Conservation (phyloP, 2,329 filamentous ascomycete species). For the Phyllosticta citribraziliensis region DNA sequence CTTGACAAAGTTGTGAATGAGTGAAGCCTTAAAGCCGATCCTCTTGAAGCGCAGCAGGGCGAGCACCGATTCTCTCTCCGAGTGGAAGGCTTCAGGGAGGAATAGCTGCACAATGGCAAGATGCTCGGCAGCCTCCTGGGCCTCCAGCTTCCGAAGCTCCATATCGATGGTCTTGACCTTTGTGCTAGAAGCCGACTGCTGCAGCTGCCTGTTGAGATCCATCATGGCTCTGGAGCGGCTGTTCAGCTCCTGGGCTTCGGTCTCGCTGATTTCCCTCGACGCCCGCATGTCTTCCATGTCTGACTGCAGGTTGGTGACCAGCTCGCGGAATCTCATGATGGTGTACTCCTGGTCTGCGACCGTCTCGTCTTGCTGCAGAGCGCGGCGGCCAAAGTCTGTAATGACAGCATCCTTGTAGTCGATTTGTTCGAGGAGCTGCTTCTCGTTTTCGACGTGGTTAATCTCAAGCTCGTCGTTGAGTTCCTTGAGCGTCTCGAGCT, state of each 20-base stretch:
- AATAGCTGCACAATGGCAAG: conserved; percentile 83
- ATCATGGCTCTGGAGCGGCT: conserved; percentile 87
- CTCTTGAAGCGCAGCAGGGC: conserved; percentile 81
- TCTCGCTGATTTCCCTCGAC: conserved; percentile 84
- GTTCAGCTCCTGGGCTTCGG: conserved; percentile 82
- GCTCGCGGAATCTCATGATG: conserved; percentile 74
- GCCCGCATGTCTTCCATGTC: conserved; percentile 88
- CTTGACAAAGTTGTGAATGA: conserved; percentile 68
- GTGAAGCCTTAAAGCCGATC: conserved; percentile 74
- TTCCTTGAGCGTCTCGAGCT: conserved; percentile 81
- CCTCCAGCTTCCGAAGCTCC: conserved; percentile 76
- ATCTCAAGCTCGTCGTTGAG: conserved; percentile 90
- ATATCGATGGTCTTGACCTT: conserved; percentile 92
- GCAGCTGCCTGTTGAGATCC: conserved; percentile 91
- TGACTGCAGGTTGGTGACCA: conserved; percentile 74
- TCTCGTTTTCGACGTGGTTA: conserved; percentile 87
- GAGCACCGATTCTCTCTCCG: conserved; percentile 66
- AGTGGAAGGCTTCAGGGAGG: conserved; percentile 19
- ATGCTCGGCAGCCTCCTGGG: conserved; percentile 80
- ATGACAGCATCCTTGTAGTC: conserved; percentile 80
- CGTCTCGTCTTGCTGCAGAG: conserved; percentile 65
- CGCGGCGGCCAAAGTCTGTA: conserved; percentile 65
- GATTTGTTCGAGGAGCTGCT: conserved; percentile 87
- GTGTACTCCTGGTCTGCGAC: conserved; percentile 88
- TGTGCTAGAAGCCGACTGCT: conserved; percentile 79